These are phyloP conservation scores for Aquilaria agallochum DNA, from an alignment of 441 rosid genomes.

Conservation along the genomic window DNA sequence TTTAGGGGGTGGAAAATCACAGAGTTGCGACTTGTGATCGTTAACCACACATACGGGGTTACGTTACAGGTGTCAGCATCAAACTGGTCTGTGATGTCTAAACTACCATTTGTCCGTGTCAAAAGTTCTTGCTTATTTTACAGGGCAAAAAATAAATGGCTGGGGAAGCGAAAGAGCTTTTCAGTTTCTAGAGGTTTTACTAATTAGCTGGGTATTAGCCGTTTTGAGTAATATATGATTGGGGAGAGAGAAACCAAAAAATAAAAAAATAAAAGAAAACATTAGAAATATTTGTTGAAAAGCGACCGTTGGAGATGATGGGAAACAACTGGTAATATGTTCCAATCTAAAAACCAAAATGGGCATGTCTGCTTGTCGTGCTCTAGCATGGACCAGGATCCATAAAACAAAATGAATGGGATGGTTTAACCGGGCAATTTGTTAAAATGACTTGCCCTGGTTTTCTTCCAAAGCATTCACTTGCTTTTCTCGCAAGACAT, in stretches of 20 bases:
- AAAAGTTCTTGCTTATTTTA: neutral
- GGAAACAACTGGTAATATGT: constrained; percentile 21
- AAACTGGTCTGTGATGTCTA: constrained; percentile 1
- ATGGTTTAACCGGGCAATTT: neutral
- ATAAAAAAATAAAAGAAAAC: neutral
- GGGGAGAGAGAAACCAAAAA: constrained; percentile 18
- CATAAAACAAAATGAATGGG: neutral
- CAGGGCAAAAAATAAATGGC: no score
- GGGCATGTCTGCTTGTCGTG: constrained; percentile 17
- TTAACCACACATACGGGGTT: neutral
- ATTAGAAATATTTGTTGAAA: neutral
- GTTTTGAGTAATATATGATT: constrained; percentile 16
- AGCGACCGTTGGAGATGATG: constrained; percentile 17
- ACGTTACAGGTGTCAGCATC: constrained; percentile 8
- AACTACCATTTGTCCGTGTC: neutral
- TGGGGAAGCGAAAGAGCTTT: no score
- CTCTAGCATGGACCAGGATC: neutral
- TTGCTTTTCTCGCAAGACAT: neutral
- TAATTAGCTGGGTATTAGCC: constrained; percentile 19
- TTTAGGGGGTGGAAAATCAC: no score
- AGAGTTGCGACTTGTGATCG: no score
- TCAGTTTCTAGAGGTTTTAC: neutral
- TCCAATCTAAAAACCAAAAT: constrained; percentile 17
- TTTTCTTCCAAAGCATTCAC: neutral
- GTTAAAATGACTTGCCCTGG: neutral